A percentile compares a stretch with the other conserved stretches of the same genome.
phyloP scores from a whole-genome alignment of 495 filamentous ascomycete genomes.

The Daldinia bambusicola region DNA sequence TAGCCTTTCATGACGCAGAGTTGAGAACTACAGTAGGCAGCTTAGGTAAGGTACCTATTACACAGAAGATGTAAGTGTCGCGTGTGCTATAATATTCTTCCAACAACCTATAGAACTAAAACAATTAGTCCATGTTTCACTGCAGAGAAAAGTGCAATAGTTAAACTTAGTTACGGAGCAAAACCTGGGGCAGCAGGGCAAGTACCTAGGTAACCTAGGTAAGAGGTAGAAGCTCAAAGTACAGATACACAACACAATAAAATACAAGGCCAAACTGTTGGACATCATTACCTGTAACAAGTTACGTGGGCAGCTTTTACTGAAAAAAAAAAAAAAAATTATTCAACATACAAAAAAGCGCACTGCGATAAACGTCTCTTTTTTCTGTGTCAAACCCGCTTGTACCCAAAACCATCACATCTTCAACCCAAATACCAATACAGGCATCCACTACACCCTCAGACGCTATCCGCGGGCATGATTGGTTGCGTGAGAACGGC shows the following conservation, averaged over 20 bases:
- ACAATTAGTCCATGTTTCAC: conserved; percentile 24
- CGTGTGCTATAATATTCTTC: conserved; percentile 14
- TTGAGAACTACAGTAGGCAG: not conserved
- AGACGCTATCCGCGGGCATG: not conserved
- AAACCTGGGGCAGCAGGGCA: not conserved
- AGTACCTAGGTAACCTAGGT: not conserved
- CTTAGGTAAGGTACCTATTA: not conserved
- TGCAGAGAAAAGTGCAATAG: conserved; percentile 11
- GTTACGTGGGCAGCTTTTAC: not conserved
- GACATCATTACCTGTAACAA: not conserved
- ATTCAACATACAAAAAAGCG: too few relatives aligned
- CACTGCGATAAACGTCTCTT: not conserved
- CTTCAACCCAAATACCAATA: not conserved
- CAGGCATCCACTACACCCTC: not conserved
- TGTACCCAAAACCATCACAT: conserved; percentile 2
- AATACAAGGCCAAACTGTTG: not conserved
- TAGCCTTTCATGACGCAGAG: not conserved
- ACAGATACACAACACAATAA: not conserved
- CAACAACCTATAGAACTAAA: conserved; percentile 11
- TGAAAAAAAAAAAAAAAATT: not conserved
- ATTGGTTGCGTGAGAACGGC: not conserved
- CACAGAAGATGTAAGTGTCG: conserved; percentile 20
- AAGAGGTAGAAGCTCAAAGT: not conserved
- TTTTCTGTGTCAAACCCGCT: not conserved
- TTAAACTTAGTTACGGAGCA: not conserved